Base-by-base conservation (phyloP, 306 rosid genomes). In the Pterocarpus santalinus region DNA sequence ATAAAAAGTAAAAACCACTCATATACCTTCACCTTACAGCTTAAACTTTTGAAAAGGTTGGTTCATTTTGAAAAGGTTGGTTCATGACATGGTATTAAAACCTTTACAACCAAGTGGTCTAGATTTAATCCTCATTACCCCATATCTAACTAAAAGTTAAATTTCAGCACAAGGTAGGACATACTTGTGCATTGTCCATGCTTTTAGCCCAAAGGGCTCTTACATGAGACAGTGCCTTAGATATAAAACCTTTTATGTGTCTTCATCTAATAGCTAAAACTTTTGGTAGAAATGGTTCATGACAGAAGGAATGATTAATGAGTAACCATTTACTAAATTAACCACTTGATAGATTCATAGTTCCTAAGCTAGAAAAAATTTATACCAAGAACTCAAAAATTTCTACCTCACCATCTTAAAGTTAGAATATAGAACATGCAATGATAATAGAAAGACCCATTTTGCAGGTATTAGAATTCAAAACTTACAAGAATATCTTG, bases 401-500 rank as follows among this genome's bases (percentile, higher is more conserved):
- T 56, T 16, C 15, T 30, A 72, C 67, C 30, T 43, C 15, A 5
- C 9, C 12, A 28, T 65, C 32, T 65, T n/a, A 65, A 75, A 69
- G 70, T 52, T 77, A 77, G 83, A 75, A 65, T 43, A 39, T 76
- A 85, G 68, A 76, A 53, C 66, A 36, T 64, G 74, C 55, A 62
- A 75, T 72, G 57, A 79, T 72, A 80, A 64, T 51, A 72, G 58
- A 69, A 84, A 65, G 75, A 79, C 33, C 60, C n/a, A 13, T 33
- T 47, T 7, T 67, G 63, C 39, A 72, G 17, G 10, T 78, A 67
- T 28, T 49, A 73, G 65, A 51, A 78, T 30, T 52, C 68, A 77
- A 72, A 80, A 85, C 98, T 96, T 92, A 96, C 99, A 85, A 96
- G 97, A 86, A 87, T 60, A 87, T 96, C 98, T 88, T 96, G 99